phyloP scores from a whole-genome alignment of 495 filamentous ascomycete genomes.

The Trichoderma orchidacearum region DNA sequence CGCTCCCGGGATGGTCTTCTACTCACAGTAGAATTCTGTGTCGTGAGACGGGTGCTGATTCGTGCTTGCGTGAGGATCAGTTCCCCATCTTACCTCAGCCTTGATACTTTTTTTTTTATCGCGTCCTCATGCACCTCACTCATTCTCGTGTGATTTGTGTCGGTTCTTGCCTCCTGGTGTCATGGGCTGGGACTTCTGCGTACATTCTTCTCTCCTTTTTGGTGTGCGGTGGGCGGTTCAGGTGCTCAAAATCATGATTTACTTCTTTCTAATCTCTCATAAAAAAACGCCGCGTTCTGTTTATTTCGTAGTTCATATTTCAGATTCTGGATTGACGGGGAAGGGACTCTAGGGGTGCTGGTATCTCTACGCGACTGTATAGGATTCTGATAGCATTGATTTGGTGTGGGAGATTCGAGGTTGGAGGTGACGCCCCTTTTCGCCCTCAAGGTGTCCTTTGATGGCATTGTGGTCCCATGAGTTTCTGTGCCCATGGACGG shows the following conservation, averaged over 20 bases:
- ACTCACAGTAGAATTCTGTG: conserved; percentile 31
- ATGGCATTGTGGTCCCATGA: too few relatives aligned
- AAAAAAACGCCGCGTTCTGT: neutral
- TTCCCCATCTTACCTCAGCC: neutral
- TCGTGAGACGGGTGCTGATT: neutral
- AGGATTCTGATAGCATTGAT: too few relatives aligned
- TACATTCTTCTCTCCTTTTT: neutral
- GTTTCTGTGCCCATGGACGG: too few relatives aligned
- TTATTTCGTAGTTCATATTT: neutral
- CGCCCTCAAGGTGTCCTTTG: too few relatives aligned
- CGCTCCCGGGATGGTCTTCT: conserved; percentile 51
- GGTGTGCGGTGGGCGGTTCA: neutral
- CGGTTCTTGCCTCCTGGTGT: neutral
- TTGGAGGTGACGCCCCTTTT: too few relatives aligned
- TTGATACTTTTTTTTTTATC: neutral
- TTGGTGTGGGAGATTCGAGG: too few relatives aligned
- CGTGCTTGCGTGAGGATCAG: neutral
- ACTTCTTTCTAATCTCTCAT: neutral
- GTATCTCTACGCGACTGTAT: too few relatives aligned
- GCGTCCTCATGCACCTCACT: neutral
- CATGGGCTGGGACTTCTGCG: neutral
- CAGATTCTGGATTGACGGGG: neutral
- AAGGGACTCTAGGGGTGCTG: neutral
- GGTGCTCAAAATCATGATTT: neutral
- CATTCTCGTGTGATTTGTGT: neutral